These are phyloP conservation scores for Curvularia sp. DNA, from an alignment of 2,329 filamentous ascomycete genomes.

Conservation along the genomic window DNA sequence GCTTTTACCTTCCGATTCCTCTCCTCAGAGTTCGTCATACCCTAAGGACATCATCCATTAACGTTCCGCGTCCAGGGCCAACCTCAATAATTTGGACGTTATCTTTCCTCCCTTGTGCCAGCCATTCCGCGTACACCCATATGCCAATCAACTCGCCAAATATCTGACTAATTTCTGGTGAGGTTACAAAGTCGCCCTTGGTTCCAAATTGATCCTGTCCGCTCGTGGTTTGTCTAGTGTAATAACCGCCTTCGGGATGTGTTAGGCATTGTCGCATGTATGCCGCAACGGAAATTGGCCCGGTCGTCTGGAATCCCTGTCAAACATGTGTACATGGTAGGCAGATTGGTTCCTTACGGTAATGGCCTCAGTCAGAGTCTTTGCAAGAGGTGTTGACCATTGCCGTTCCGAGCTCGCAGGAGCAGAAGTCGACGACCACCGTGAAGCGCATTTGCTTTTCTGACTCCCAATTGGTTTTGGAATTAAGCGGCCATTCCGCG, in stretches of 20 bases:
- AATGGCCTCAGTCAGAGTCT: constrained; percentile 85
- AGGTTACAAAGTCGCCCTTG: constrained; percentile 95
- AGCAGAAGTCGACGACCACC: constrained; percentile 47
- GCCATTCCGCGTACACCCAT: constrained; percentile 97
- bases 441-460: constrained; percentile 33
- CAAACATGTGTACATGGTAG: background rate
- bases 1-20: background rate
- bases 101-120: constrained; percentile 78
- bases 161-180: constrained; percentile 94
- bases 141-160: constrained; percentile 94
- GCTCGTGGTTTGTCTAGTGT: constrained; percentile 73
- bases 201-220: constrained; percentile 88
- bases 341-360: constrained; percentile 63
- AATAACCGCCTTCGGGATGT: constrained; percentile 88
- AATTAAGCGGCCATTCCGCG: constrained; percentile 26
- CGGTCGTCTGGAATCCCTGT: constrained; percentile 69
- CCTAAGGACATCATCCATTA: constrained; percentile 96
- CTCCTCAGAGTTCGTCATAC: constrained; percentile 58
- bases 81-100: constrained; percentile 92
- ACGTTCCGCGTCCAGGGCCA: constrained; percentile 88
- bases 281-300: constrained; percentile 87
- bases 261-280: constrained; percentile 99
- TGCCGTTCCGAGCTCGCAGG: constrained; percentile 55
- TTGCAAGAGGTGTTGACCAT: constrained; percentile 93
- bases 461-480: constrained; percentile 14